Evolutionary conservation across 306 rosid genomes (phyloP).

Genomic region (Casuarina cunninghamiana): DNA sequence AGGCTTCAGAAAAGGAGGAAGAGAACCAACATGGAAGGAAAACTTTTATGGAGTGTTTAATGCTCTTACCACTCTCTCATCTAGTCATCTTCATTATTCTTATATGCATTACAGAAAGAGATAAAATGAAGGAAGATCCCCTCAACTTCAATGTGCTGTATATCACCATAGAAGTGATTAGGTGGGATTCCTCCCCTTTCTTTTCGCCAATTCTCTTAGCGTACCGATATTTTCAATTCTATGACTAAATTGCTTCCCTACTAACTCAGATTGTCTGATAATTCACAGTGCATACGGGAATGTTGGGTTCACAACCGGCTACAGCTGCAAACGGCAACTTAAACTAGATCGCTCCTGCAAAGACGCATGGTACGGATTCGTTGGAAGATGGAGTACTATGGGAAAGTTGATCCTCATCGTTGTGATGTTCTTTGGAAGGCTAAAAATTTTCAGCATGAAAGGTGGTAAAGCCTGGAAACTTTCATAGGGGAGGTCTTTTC

Average conservation of each 20-base stretch:
- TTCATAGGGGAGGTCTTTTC: conserved; percentile 11
- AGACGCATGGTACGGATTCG: conserved; percentile 56
- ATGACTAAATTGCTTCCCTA: too few species aligned
- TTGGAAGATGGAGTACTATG: conserved; percentile 52
- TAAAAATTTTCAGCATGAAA: conserved; percentile 55
- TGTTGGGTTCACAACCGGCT: conserved; percentile 70
- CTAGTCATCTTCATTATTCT: conserved; percentile 57
- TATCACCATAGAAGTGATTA: conserved; percentile 59
- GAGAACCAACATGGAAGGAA: conserved; percentile 4
- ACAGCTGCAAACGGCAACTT: conserved; percentile 52
- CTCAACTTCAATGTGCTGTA: conserved; percentile 66
- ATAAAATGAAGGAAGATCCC: conserved; percentile 62
- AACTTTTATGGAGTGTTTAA: conserved; percentile 29
- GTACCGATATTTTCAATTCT: too few species aligned
- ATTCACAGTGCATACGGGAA: conserved; percentile 75
- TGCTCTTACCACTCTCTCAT: conserved; percentile 61
- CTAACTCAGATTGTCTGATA: not conserved
- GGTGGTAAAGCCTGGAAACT: conserved; percentile 57
- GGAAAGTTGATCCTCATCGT: conserved; percentile 54
- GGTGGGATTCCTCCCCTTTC: conserved; percentile 22
- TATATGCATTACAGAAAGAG: conserved; percentile 60
- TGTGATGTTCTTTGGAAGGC: conserved; percentile 74
- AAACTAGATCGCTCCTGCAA: conserved; percentile 22
- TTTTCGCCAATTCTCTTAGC: not conserved
- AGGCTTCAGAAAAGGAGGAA: conserved; percentile 3